Evolutionary conservation across 805 yeast species (phyloP).

Genomic region (Pichia sporocuriosa): DNA sequence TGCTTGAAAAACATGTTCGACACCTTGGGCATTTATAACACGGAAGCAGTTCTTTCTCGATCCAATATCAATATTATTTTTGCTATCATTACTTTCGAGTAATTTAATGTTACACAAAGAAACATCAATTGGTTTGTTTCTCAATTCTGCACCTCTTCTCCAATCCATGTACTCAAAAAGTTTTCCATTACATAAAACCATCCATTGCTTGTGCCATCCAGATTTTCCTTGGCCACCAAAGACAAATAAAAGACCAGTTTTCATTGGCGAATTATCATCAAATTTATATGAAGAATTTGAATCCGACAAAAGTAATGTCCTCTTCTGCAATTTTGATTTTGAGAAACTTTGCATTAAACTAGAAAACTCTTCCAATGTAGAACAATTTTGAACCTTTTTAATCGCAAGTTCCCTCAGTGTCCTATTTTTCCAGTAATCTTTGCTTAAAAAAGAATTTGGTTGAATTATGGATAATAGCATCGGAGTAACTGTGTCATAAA

Average conservation of each 20-base stretch:
- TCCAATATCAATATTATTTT: constrained; percentile 34
- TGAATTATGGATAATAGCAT: constrained; percentile 13
- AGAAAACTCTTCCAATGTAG: constrained; percentile 20
- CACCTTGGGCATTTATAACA: constrained; percentile 60
- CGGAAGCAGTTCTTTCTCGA: constrained; percentile 61
- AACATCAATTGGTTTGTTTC: constrained; percentile 63
- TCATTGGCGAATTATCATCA: constrained; percentile 10
- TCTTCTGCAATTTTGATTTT: neutral
- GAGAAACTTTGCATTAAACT: constrained; percentile 36
- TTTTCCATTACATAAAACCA: constrained; percentile 61
- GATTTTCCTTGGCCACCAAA: constrained; percentile 54
- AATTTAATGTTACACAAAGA: constrained; percentile 60
- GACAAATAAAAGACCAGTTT: constrained; percentile 47
- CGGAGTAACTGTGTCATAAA: constrained; percentile 23
- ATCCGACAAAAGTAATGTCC: constrained; percentile 4
- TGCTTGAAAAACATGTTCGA: constrained; percentile 69
- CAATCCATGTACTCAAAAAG: constrained; percentile 72
- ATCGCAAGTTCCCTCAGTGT: constrained; percentile 16
- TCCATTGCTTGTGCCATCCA: constrained; percentile 90
- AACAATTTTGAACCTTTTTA: constrained; percentile 16
- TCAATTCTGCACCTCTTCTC: constrained; percentile 58
- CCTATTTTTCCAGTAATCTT: constrained; percentile 12
- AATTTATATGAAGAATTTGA: constrained; percentile 3
- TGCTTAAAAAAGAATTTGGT: neutral
- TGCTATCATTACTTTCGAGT: constrained; percentile 31